A percentile compares a stretch with the other conserved stretches of the same genome.
phyloP scores from a whole-genome alignment of 1,284 basidiomycete species.

The Malassezia brasiliensis region DNA sequence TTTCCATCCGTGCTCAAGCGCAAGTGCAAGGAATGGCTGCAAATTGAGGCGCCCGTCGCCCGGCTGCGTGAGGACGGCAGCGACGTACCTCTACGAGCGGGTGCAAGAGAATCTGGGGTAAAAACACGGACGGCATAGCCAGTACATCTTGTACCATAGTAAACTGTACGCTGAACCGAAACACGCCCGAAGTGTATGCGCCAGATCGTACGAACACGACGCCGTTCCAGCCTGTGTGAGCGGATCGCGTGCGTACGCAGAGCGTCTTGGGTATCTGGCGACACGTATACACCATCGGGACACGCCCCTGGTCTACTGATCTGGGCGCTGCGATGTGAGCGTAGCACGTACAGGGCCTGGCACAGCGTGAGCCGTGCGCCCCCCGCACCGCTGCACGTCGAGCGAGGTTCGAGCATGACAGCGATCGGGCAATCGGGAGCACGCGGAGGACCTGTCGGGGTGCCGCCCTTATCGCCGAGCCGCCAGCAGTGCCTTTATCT shows the following conservation, averaged over 20 bases:
- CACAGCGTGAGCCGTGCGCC: no score
- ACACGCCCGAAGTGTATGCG: slow-evolving; percentile 7
- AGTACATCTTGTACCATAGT: background rate
- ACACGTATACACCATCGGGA: slow-evolving; percentile 13
- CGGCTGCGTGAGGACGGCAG: background rate
- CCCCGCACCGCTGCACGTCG: no score
- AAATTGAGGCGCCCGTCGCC: slow-evolving; percentile 6
- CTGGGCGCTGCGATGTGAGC: background rate
- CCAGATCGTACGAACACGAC: slow-evolving; percentile 12
- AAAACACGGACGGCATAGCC: slow-evolving; percentile 5
- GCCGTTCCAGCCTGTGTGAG: slow-evolving; percentile 10
- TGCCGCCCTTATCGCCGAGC: background rate
- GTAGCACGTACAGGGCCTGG: background rate
- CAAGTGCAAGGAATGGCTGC: background rate
- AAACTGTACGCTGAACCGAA: slow-evolving; percentile 16
- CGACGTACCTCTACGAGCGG: slow-evolving; percentile 8
- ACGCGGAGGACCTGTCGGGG: no score
- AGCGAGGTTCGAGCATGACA: no score
- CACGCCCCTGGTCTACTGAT: background rate
- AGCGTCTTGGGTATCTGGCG: slow-evolving; percentile 6
- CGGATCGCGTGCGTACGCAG: slow-evolving; percentile 5
- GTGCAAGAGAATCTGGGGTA: slow-evolving; percentile 16
- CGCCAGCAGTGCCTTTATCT: background rate
- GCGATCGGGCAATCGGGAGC: background rate
- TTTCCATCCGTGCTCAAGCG: background rate